These are phyloP conservation scores for Arthrobotrys entomopaga DNA, from an alignment of 2,329 filamentous ascomycete genomes.

Conservation along the genomic window DNA sequence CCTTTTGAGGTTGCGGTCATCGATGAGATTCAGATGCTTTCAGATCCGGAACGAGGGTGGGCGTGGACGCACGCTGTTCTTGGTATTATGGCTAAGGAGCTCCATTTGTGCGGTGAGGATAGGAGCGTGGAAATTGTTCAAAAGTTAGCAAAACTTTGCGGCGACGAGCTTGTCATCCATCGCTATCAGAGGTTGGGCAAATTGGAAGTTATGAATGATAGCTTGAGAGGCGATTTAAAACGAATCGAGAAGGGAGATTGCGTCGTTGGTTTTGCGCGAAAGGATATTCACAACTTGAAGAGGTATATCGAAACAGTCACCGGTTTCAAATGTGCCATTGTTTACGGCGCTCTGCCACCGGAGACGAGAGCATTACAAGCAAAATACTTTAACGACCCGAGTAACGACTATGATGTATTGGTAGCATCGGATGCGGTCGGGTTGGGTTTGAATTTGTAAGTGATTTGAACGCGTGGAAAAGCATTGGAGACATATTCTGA, in stretches of 20 bases:
- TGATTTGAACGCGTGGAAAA: conserved; percentile 31
- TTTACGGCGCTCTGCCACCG: conserved; percentile 90
- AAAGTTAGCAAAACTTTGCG: conserved; percentile 78
- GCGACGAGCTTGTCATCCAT: conserved; percentile 84
- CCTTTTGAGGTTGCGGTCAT: conserved; percentile 89
- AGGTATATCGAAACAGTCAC: conserved; percentile 78
- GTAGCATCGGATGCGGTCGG: conserved; percentile 96
- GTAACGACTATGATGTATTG: conserved; percentile 94
- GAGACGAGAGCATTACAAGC: conserved; percentile 94
- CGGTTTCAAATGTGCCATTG: conserved; percentile 83
- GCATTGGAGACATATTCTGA: not conserved
- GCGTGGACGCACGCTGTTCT: conserved; percentile 93
- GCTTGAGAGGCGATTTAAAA: conserved; percentile 72
- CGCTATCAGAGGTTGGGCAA: conserved; percentile 84
- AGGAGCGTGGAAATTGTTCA: conserved; percentile 81
- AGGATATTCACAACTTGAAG: conserved; percentile 83
- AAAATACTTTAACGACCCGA: conserved; percentile 88
- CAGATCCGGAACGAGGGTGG: conserved; percentile 80
- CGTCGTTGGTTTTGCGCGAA: conserved; percentile 83
- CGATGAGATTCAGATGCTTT: conserved; percentile 99
- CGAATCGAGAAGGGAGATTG: conserved; percentile 88
- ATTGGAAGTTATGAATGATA: conserved; percentile 72
- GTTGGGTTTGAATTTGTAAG: conserved; percentile 92
- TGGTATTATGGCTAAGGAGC: conserved; percentile 84
- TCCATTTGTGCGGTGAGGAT: conserved; percentile 93